phyloP scores from a whole-genome alignment of 2,329 filamentous ascomycete species.

The Magnaporthiopsis incrustans region DNA sequence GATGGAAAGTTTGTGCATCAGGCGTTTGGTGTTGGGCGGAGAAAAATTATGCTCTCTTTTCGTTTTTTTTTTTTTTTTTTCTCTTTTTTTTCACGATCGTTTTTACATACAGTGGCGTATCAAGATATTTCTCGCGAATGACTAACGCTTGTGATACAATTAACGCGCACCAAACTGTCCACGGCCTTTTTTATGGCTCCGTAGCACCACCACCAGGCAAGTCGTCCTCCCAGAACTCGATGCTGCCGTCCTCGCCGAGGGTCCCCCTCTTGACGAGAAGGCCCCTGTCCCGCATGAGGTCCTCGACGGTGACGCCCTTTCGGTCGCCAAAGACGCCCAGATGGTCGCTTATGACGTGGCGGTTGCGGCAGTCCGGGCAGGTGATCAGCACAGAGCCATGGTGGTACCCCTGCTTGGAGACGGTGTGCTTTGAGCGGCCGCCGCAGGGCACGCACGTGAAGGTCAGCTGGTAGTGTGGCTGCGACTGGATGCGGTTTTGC shows the following conservation, averaged over 20 bases:
- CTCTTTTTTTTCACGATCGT: neutral
- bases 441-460: conserved; percentile 90
- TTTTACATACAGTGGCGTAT: neutral
- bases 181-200: neutral
- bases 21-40: neutral
- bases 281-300: conserved; percentile 69
- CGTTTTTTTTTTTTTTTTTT: too few relatives aligned
- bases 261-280: conserved; percentile 64
- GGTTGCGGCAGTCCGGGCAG: conserved; percentile 77
- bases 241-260: conserved; percentile 68
- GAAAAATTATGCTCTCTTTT: neutral
- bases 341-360: conserved; percentile 90
- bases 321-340: conserved; percentile 67
- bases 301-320: conserved; percentile 60
- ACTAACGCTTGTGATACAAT: neutral
- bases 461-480: conserved; percentile 75
- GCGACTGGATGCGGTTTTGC: conserved; percentile 19
- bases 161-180: neutral
- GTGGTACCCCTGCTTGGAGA: conserved; percentile 95
- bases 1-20: neutral
- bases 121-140: neutral
- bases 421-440: conserved; percentile 69
- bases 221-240: conserved; percentile 82
- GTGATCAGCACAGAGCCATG: conserved; percentile 80
- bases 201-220: conserved; percentile 12